Evolutionary conservation across 768 basidiomycete genomes (phyloP).

Genomic region (Naganishia kalamii): DNA sequence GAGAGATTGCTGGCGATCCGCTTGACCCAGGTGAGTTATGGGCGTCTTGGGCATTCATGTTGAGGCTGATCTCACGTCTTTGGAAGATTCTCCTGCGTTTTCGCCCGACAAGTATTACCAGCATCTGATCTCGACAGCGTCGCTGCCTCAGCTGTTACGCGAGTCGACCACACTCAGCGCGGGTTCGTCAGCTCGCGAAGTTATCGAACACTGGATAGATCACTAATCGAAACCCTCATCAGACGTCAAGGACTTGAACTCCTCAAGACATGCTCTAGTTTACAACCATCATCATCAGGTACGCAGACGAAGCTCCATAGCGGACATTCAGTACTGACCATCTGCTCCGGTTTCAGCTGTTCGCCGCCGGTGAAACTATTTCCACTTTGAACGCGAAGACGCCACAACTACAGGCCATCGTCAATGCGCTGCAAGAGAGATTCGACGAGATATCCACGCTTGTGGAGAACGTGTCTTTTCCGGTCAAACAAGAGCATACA

Average conservation of each 20-base stretch:
- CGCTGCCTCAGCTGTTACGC: constrained; percentile 37
- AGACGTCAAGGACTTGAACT: constrained; percentile 41
- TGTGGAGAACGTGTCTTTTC: constrained; percentile 30
- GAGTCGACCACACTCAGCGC: constrained; percentile 28
- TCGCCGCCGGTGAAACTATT: constrained; percentile 45
- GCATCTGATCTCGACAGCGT: constrained; percentile 33
- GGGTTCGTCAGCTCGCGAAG: constrained; percentile 26
- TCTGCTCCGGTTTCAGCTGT: constrained; percentile 30
- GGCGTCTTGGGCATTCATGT: too few relatives aligned
- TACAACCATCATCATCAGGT: constrained; percentile 47
- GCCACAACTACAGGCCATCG: constrained; percentile 41
- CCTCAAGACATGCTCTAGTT: constrained; percentile 39
- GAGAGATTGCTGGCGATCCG: neutral
- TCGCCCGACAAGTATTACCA: constrained; percentile 38
- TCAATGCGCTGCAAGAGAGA: constrained; percentile 38
- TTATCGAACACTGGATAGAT: too few relatives aligned
- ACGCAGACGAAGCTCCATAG: neutral
- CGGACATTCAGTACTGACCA: neutral
- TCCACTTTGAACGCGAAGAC: constrained; percentile 40
- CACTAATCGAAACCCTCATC: too few relatives aligned
- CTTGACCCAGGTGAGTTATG: constrained; percentile 11
- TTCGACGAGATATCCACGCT: constrained; percentile 42
- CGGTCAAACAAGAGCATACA: neutral
- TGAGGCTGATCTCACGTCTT: too few relatives aligned
- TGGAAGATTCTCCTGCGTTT: constrained; percentile 39